These are phyloP conservation scores for Globisporangium splendens DNA, from an alignment of 352 stramenopile genomes.

Conservation along the genomic window DNA sequence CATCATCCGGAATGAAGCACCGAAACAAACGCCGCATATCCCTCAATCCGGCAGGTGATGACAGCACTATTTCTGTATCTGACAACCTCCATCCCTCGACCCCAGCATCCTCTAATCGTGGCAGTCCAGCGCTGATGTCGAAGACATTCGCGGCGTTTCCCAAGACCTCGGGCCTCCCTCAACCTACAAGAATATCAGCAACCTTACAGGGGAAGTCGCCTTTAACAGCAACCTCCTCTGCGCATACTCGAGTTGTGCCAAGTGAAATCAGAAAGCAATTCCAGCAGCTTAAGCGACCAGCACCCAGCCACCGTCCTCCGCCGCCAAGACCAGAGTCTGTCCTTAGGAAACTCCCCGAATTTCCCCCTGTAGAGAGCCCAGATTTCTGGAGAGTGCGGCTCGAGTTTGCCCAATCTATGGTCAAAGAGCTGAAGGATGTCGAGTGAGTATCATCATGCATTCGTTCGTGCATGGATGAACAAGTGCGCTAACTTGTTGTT, in stretches of 20 bases:
- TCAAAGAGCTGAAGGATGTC: conserved; percentile 5
- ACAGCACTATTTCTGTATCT: conserved; percentile 1
- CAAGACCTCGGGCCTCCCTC: conserved; percentile 7
- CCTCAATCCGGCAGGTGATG: conserved; percentile 12
- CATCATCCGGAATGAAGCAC: background rate
- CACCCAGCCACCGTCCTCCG: background rate
- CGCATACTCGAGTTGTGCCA: background rate
- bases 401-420: conserved; percentile 3
- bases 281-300: background rate
- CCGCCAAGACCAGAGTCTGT: background rate
- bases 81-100: background rate
- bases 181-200: background rate
- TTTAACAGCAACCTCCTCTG: background rate
- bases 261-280: background rate
- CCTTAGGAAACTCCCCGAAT: background rate
- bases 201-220: background rate
- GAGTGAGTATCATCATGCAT: conserved; percentile 3
- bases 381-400: conserved; percentile 17
- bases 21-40: conserved; percentile 10
- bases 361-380: conserved; percentile 3
- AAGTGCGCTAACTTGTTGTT: background rate
- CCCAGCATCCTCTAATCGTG: conserved; percentile 1
- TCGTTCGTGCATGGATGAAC: background rate
- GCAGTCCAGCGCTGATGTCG: conserved; percentile 9
- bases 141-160: background rate